These are phyloP conservation scores for Cubamyces sp. DNA, from an alignment of 768 basidiomycete genomes.

Conservation along the genomic window DNA sequence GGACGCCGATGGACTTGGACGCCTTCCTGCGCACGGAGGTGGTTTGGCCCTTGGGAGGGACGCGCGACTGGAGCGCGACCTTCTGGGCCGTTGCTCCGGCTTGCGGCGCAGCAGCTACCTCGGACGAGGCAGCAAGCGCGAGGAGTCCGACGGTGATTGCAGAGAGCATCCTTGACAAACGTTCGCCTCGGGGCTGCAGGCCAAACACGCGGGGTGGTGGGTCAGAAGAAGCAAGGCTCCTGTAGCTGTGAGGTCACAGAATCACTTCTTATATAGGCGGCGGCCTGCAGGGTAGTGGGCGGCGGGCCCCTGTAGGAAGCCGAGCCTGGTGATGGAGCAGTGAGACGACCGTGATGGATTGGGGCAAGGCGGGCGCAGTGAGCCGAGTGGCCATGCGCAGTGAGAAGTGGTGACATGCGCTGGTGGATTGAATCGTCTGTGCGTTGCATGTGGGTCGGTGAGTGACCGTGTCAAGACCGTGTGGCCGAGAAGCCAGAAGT, in stretches of 20 bases:
- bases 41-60: constrained; percentile 22
- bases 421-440: neutral
- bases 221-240: neutral
- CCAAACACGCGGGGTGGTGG: neutral
- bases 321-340: too few species aligned
- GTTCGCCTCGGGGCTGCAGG: neutral
- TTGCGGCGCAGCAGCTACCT: constrained; percentile 11
- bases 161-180: constrained; percentile 9
- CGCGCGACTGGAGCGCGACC: constrained; percentile 30
- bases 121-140: constrained; percentile 15
- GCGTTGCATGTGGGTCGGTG: too few species aligned
- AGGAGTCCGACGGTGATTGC: constrained; percentile 11
- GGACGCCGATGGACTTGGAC: constrained; percentile 43
- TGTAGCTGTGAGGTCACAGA: neutral
- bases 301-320: neutral
- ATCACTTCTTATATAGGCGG: neutral
- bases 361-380: too few species aligned
- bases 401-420: neutral
- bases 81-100: constrained; percentile 17
- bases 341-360: too few species aligned
- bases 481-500: constrained; percentile 2
- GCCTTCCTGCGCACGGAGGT: constrained; percentile 24
- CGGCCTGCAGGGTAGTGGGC: neutral
- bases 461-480: constrained; percentile 1
- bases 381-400: too few species aligned